Base-by-base conservation (phyloP, 2,329 filamentous ascomycete species). In the Aspergillus pseudoterreus region DNA sequence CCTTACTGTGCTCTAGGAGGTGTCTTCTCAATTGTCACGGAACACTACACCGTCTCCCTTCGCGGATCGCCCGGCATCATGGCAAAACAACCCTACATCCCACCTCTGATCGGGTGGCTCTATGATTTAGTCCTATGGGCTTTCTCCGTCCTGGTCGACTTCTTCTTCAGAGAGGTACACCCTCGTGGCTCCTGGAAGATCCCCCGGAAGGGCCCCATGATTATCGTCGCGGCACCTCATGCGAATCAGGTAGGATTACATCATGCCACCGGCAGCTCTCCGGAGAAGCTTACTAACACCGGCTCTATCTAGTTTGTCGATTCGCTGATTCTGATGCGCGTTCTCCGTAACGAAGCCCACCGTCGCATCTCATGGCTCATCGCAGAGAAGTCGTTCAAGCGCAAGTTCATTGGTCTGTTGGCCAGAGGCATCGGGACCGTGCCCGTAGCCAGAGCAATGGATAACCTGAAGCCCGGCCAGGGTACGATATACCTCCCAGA, bases 161-260 rank as follows among this genome's bases (percentile, higher is more conserved):
- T 96, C 60, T 99, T 99, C 82, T 99, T 99, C 78, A 87, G 94
- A 61, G 94, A 99, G 74, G 90, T 99, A 14, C 92, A 97, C 69
- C 94, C 94, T 11, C 83, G 94, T 58, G 91, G 91, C 60, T 90
- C 92, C 57, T 99, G 94, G 91, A 92, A 92, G 72, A 88, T 99
- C 42, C 94, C 94, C 42, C 85, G 87, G 64, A 82, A 84, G 57
- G 94, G 92, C 0, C 92, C 94, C 1, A 83, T 99, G 57, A 89
- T 99, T 53, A 94, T 99, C 65, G 94, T 99, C 60, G 94, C 92
- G 42, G 94, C 92, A 49, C 94, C 94, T 59, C 94, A 99, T 78
- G 92, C 92, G 54, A 99, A 99, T 71, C 90, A 94, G 82, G 87
- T 90, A 74, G 54, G 79, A 43, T 43, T 14, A 12, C 15, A 42